These are phyloP conservation scores for Yamadazyma kitorensis DNA, from an alignment of 805 yeast genomes.

Conservation along the genomic window DNA sequence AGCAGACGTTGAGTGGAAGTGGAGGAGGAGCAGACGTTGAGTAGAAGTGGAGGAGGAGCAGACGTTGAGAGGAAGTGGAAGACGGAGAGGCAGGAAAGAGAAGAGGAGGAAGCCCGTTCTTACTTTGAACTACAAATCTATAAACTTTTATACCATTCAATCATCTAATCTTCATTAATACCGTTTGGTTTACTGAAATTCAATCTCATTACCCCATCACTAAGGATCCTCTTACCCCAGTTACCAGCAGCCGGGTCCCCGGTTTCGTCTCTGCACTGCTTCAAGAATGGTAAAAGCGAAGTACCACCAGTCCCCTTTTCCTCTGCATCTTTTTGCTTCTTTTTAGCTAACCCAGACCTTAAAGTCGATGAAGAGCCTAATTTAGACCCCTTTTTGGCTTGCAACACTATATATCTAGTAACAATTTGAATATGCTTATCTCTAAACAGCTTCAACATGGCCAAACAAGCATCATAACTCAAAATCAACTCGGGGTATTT, in stretches of 20 bases:
- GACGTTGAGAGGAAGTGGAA: too few species aligned
- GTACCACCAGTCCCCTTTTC: slow-evolving; percentile 94
- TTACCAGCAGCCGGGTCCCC: slow-evolving; percentile 90
- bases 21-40: too few species aligned
- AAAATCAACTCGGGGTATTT: slow-evolving; percentile 56
- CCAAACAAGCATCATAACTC: slow-evolving; percentile 84
- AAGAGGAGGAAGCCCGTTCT: too few species aligned
- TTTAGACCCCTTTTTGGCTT: slow-evolving; percentile 56
- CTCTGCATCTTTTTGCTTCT: slow-evolving; percentile 45
- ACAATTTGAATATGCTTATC: slow-evolving; percentile 94
- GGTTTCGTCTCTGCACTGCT: slow-evolving; percentile 95
- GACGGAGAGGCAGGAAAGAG: neutral
- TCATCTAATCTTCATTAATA: slow-evolving; percentile 34
- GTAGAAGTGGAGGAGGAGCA: too few species aligned
- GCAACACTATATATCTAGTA: slow-evolving; percentile 79
- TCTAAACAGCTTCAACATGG: slow-evolving; percentile 83
- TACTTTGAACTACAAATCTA: too few species aligned
- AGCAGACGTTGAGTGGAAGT: too few species aligned
- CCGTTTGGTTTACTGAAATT: slow-evolving; percentile 39
- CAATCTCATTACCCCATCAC: slow-evolving; percentile 50
- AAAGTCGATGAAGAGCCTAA: slow-evolving; percentile 58
- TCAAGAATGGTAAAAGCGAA: slow-evolving; percentile 82
- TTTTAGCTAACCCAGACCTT: slow-evolving; percentile 64
- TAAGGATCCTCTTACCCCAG: slow-evolving; percentile 79
- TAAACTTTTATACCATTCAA: slow-evolving; percentile 1